These are phyloP conservation scores for Neoscytalidium dimidiatum DNA, from an alignment of 2,329 filamentous ascomycete genomes.

Conservation along the genomic window DNA sequence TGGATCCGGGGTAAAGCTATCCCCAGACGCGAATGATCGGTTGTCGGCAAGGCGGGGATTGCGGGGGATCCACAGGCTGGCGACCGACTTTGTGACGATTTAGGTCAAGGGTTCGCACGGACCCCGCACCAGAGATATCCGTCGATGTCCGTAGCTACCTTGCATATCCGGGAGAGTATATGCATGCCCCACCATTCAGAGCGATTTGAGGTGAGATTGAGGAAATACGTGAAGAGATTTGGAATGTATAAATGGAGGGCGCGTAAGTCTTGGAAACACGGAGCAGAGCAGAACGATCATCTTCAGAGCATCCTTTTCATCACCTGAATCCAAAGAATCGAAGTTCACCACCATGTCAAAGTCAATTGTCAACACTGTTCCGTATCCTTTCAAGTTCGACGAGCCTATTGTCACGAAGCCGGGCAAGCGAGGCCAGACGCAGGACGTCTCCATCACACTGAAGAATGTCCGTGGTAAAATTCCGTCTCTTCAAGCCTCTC, in stretches of 20 bases:
- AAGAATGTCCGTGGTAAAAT: slow-evolving; percentile 40
- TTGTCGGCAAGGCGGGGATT: background rate
- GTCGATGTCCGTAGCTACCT: slow-evolving; percentile 1
- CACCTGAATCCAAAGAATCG: background rate
- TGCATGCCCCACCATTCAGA: background rate
- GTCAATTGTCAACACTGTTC: slow-evolving; percentile 33
- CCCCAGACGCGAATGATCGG: background rate
- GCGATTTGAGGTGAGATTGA: background rate
- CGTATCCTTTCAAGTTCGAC: slow-evolving; percentile 38
- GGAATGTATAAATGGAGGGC: background rate
- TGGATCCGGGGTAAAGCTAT: background rate
- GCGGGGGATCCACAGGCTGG: background rate
- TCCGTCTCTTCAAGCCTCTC: slow-evolving; percentile 44
- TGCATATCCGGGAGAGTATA: background rate
- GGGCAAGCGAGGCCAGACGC: background rate
- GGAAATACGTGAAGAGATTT: too few relatives aligned
- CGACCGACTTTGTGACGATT: background rate
- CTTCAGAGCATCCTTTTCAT: background rate
- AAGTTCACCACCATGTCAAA: slow-evolving; percentile 25
- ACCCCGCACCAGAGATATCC: slow-evolving; percentile 4
- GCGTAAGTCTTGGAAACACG: background rate
- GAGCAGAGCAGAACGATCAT: background rate
- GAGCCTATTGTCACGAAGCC: background rate
- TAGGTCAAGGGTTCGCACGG: background rate
- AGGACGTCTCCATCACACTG: slow-evolving; percentile 22